phyloP scores from a whole-genome alignment of 2,329 filamentous ascomycete species.

The Didymosphaeria variabile region DNA sequence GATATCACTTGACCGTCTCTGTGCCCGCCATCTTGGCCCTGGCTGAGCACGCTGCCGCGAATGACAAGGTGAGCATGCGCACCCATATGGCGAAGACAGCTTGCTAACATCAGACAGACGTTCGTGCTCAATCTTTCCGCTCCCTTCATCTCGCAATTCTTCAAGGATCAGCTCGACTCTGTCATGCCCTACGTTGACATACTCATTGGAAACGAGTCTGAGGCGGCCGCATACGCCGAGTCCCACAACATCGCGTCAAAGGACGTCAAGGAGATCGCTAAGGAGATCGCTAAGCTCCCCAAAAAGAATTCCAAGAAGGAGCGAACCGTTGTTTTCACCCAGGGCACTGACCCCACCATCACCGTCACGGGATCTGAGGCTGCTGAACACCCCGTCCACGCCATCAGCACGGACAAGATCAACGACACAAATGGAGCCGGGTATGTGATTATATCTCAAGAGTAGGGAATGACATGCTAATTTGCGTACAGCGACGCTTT shows the following conservation, averaged over 20 bases:
- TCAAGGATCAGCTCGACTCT: constrained; percentile 92
- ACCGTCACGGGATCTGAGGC: constrained; percentile 74
- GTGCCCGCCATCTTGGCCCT: constrained; percentile 89
- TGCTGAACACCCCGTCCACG: constrained; percentile 81
- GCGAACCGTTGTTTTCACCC: constrained; percentile 89
- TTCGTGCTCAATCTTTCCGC: constrained; percentile 93
- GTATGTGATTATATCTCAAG: constrained; percentile 49
- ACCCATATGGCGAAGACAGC: neutral
- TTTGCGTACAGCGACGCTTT: constrained; percentile 78
- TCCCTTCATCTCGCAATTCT: constrained; percentile 96
- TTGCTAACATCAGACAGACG: constrained; percentile 51
- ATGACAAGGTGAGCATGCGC: constrained; percentile 76
- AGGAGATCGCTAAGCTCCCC: constrained; percentile 83
- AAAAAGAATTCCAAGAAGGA: constrained; percentile 90
- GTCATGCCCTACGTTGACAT: constrained; percentile 93
- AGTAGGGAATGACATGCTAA: constrained; percentile 14
- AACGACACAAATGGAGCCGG: constrained; percentile 96
- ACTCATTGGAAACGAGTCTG: constrained; percentile 95
- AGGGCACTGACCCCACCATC: constrained; percentile 90
- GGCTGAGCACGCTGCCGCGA: constrained; percentile 84
- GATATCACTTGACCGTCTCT: constrained; percentile 97
- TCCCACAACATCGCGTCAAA: constrained; percentile 77
- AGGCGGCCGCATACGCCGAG: constrained; percentile 87
- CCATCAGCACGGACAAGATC: constrained; percentile 80
- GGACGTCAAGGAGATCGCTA: constrained; percentile 85